These are phyloP conservation scores for Peronospora tabacina DNA, from an alignment of 352 stramenopile species.

Conservation along the genomic window DNA sequence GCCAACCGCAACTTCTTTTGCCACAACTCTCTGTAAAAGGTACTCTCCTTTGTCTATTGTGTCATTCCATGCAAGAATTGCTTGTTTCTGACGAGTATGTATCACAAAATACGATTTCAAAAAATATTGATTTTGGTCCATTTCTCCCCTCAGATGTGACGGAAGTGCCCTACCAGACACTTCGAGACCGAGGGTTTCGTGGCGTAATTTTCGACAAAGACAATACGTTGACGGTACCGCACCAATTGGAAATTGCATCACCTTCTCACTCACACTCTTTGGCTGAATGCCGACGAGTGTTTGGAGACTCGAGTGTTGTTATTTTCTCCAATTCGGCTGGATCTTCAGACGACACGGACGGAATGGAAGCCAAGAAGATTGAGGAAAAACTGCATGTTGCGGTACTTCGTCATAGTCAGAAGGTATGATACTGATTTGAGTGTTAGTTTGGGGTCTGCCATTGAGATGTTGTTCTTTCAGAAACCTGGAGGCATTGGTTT, in stretches of 20 bases:
- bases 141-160: slow-evolving; percentile 48
- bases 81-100: background rate
- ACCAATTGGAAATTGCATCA: slow-evolving; percentile 75
- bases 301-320: slow-evolving; percentile 79
- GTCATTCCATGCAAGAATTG: background rate
- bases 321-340: slow-evolving; percentile 96
- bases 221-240: slow-evolving; percentile 93
- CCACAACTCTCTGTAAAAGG: slow-evolving; percentile 78
- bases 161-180: slow-evolving; percentile 72
- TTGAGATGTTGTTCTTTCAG: slow-evolving; percentile 21
- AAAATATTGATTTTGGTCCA: background rate
- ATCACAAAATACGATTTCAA: slow-evolving; percentile 1
- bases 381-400: slow-evolving; percentile 72
- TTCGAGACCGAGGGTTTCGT: slow-evolving; percentile 81
- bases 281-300: slow-evolving; percentile 79
- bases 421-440: slow-evolving; percentile 35
- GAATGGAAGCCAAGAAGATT: slow-evolving; percentile 71
- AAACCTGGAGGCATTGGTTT: slow-evolving; percentile 90
- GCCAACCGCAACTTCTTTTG: slow-evolving; percentile 63
- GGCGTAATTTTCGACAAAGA: slow-evolving; percentile 96
- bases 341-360: slow-evolving; percentile 86
- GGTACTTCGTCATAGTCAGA: slow-evolving; percentile 88
- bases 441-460: background rate
- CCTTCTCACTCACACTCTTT: slow-evolving; percentile 62
- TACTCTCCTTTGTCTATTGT: slow-evolving; percentile 15